phyloP scores from a whole-genome alignment of 108 stramenopile species.

The Schizochytrium sp. region DNA sequence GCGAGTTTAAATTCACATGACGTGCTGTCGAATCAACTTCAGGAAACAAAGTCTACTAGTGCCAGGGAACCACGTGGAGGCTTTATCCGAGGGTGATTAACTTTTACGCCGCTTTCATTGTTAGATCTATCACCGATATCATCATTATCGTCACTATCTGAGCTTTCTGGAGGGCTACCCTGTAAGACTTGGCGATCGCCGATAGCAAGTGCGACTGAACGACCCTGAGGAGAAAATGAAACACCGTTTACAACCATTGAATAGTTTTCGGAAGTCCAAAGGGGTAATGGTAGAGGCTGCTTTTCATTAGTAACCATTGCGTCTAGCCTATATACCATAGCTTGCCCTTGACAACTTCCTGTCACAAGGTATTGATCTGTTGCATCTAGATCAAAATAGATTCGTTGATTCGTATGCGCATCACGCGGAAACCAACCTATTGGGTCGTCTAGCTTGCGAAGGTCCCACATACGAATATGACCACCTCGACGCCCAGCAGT shows the following conservation, averaged over 20 bases:
- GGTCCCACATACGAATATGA: not conserved
- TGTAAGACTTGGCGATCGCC: not conserved
- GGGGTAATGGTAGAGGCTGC: not conserved
- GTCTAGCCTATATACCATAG: not conserved
- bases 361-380: not conserved
- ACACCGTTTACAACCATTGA: not conserved
- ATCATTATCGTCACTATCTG: slow-evolving; percentile 11
- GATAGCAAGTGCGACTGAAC: not conserved
- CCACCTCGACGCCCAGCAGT: not conserved
- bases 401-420: not conserved
- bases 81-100: too few species aligned
- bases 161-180: not conserved
- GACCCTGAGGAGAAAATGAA: not conserved
- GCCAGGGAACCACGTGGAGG: too few species aligned
- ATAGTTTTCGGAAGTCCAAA: not conserved
- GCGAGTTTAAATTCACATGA: too few species aligned
- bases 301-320: not conserved
- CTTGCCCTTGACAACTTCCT: not conserved
- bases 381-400: not conserved
- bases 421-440: not conserved
- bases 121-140: not conserved
- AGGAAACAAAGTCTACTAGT: too few species aligned
- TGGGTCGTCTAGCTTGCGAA: slow-evolving; percentile 10
- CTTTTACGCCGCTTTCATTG: not conserved
- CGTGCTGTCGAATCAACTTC: too few species aligned